Base-by-base conservation (phyloP, 352 stramenopile species). In the Globisporangium camurandrum region DNA sequence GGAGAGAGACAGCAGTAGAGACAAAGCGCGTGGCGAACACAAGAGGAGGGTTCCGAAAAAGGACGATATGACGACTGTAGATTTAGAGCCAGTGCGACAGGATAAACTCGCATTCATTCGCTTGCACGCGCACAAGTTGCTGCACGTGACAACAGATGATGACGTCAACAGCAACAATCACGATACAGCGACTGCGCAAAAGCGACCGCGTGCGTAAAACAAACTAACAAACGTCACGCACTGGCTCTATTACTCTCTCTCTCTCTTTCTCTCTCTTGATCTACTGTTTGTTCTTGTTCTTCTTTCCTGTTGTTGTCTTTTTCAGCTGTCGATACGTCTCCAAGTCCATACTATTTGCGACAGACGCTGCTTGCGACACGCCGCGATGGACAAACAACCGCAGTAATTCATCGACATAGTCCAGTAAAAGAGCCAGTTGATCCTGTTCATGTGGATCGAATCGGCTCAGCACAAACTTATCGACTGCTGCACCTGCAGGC, bases 361-460 rank as follows among this genome's bases (percentile, higher is more conserved):
- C 54, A 7, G 75, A 83, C 10, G 62, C 83, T 40, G 77, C 79
- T 46, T 87, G 69, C 22, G 82, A 62, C 28, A 94, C 59, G 22
- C 82, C 79, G 45, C 84, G 84, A 43, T 94, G 84, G 48, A 93
- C 49, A 56, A 81, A 94, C 28, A 94, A 52, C 9, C 81, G 73
- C 50, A 94, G 49, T n/a, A 94, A 44, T 49, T 91, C 84, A 44
- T 84, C 75, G 19, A 75, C 69, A 53, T 88, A 93, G 30, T 57
- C 51, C 12, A 93, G 46, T 16, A 94, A 66, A 23, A 71, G 51
- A 0, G 62, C 57, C 63, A 92, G 71, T 17, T 68, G 58, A n/a
- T 91, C 81, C 43, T 90, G 77, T 43, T 94, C 84, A 51, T 91
- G 69, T 3, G 75, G 65, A 34, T 84, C 76, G 50, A 94, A 94